Evolutionary conservation across 1,139 yeast genomes (phyloP).

Genomic region (Pichia sp.): DNA sequence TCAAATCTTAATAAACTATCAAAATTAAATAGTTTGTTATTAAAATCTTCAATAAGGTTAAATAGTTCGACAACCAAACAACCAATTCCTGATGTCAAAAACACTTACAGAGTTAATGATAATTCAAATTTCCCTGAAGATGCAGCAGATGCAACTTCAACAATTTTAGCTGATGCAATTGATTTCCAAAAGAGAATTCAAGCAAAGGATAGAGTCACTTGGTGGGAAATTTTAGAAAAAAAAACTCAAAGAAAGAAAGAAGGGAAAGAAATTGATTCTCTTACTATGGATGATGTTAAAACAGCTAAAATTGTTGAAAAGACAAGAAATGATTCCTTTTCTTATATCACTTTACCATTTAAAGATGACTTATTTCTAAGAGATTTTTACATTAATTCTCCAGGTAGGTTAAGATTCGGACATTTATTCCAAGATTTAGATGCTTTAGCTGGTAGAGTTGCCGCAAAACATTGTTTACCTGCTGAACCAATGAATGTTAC

Average conservation of each 20-base stretch:
- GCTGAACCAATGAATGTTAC: slow-evolving; percentile 92
- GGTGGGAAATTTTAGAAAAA: slow-evolving; percentile 80
- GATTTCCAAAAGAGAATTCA: slow-evolving; percentile 33
- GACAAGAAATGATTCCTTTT: slow-evolving; percentile 70
- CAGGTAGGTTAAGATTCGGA: slow-evolving; percentile 84
- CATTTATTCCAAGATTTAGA: slow-evolving; percentile 89
- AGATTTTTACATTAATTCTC: slow-evolving; percentile 83
- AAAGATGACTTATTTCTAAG: slow-evolving; percentile 77
- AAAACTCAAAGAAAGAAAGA: slow-evolving; percentile 62
- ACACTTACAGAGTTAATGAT: slow-evolving; percentile 24
- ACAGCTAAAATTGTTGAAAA: slow-evolving; percentile 66
- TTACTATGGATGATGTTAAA: slow-evolving; percentile 64
- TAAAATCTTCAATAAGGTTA: not conserved
- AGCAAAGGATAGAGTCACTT: slow-evolving; percentile 54
- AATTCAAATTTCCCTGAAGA: slow-evolving; percentile 36
- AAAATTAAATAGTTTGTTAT: not conserved
- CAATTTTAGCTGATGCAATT: slow-evolving; percentile 48
- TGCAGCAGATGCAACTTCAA: slow-evolving; percentile 66
- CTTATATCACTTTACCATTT: slow-evolving; percentile 70
- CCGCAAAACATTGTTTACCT: slow-evolving; percentile 80
- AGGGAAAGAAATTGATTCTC: slow-evolving; percentile 66
- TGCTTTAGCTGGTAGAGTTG: slow-evolving; percentile 83
- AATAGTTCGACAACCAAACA: not conserved
- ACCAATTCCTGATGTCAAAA: not conserved
- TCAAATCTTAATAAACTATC: not conserved